Conservation (phyloP, 164 flowering plant genomes). For the Berberis vulgaris region DNA sequence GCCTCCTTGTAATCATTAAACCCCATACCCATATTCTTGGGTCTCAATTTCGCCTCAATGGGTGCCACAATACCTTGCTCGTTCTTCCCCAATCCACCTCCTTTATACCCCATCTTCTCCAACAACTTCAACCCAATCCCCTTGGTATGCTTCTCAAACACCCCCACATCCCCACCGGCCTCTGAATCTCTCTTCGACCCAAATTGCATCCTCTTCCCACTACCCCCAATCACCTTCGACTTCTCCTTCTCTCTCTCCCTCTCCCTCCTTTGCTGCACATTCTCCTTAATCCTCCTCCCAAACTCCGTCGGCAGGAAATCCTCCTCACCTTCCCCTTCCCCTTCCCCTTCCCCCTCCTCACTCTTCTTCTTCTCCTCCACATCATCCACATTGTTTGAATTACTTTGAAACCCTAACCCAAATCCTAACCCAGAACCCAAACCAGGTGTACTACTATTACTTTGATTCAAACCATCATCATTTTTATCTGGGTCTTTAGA, state of each 20-base stretch:
- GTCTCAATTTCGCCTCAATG: constrained; percentile 64
- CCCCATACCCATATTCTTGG: constrained; percentile 88
- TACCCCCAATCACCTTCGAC: constrained; percentile 19
- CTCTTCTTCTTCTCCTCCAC: not conserved
- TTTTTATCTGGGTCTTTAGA: constrained; percentile 48
- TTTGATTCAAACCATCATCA: constrained; percentile 16
- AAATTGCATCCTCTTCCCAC: constrained; percentile 10
- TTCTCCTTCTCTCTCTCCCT: constrained; percentile 47
- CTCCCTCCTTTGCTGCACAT: constrained; percentile 44
- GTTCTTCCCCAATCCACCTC: constrained; percentile 88
- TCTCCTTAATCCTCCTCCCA: constrained; percentile 73
- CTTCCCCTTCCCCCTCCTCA: not conserved
- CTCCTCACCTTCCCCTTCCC: constrained; percentile 12
- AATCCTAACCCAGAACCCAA: constrained; percentile 18
- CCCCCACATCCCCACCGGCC: constrained; percentile 36
- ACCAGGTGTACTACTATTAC: constrained; percentile 4
- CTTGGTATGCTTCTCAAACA: constrained; percentile 66
- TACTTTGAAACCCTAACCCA: constrained; percentile 16
- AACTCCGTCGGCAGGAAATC: constrained; percentile 62
- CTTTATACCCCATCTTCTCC: constrained; percentile 89
- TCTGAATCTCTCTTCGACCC: constrained; percentile 20
- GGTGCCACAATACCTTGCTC: constrained; percentile 84
- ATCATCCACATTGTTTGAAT: constrained; percentile 4
- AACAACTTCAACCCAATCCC: constrained; percentile 75
- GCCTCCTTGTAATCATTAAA: constrained; percentile 59